Conservation (phyloP, 2,329 filamentous ascomycete species). For the Monascus ruber region DNA sequence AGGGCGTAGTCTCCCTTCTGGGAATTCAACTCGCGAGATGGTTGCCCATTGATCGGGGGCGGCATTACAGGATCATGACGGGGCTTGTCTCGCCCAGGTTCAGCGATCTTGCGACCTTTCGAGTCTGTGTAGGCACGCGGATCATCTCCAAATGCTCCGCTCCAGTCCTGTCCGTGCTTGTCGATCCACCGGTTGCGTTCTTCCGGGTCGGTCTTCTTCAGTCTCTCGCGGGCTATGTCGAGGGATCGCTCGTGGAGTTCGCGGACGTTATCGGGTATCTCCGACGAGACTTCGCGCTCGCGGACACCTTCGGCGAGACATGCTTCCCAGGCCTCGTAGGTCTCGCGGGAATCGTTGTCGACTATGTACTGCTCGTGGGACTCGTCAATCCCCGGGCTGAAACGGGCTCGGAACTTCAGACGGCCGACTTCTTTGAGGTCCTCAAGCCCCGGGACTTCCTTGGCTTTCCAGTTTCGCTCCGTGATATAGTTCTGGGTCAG, state of each 20-base stretch:
- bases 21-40: neutral
- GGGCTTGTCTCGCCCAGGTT: slow-evolving; percentile 43
- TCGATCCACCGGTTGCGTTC: slow-evolving; percentile 67
- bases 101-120: slow-evolving; percentile 42
- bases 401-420: slow-evolving; percentile 65
- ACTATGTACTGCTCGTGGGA: slow-evolving; percentile 73
- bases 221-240: slow-evolving; percentile 66
- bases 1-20: slow-evolving; percentile 8
- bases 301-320: slow-evolving; percentile 82
- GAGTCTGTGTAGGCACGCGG: slow-evolving; percentile 50
- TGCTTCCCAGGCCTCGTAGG: slow-evolving; percentile 88
- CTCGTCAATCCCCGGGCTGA: slow-evolving; percentile 82
- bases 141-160: slow-evolving; percentile 70
- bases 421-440: slow-evolving; percentile 71
- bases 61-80: slow-evolving; percentile 40
- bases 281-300: slow-evolving; percentile 54
- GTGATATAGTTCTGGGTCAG: slow-evolving; percentile 90
- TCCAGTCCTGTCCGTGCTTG: slow-evolving; percentile 76
- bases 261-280: slow-evolving; percentile 61
- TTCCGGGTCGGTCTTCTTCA: slow-evolving; percentile 55
- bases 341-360: slow-evolving; percentile 83
- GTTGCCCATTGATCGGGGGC: slow-evolving; percentile 25
- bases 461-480: slow-evolving; percentile 55
- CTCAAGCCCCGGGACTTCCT: slow-evolving; percentile 56
- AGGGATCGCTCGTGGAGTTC: slow-evolving; percentile 73